These are phyloP conservation scores for Coemansia sp. DNA, from an alignment of 192 early-diverging fungal species.

Conservation along the genomic window DNA sequence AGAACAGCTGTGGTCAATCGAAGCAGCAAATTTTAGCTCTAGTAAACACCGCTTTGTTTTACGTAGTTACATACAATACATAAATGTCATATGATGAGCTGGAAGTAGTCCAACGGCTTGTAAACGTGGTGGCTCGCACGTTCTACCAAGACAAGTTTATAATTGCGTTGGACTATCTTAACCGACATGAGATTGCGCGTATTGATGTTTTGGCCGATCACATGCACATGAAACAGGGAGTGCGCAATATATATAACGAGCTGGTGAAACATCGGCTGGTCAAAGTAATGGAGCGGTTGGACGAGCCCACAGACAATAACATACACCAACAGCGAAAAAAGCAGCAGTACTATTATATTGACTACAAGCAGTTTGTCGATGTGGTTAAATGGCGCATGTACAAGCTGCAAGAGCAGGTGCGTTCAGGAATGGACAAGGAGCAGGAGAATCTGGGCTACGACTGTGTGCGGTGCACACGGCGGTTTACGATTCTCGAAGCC, in stretches of 20 bases:
- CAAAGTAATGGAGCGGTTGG: conserved; percentile 15
- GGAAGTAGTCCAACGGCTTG: conserved; percentile 60
- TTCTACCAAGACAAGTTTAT: conserved; percentile 80
- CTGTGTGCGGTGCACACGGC: conserved; percentile 61
- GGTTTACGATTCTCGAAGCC: conserved; percentile 64
- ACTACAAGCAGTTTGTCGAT: conserved; percentile 92
- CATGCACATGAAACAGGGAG: conserved; percentile 68
- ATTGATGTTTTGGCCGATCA: conserved; percentile 74
- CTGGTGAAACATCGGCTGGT: conserved; percentile 76
- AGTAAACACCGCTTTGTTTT: background rate
- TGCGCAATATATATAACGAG: conserved; percentile 76
- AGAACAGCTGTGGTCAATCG: no score
- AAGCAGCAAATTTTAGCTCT: no score
- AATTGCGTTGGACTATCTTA: conserved; percentile 80
- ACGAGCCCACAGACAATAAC: conserved; percentile 24
- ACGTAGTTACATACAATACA: background rate
- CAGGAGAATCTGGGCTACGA: conserved; percentile 69
- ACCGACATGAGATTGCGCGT: conserved; percentile 64
- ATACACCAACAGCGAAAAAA: conserved; percentile 54
- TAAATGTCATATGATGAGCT: conserved; percentile 38
- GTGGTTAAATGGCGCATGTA: conserved; percentile 91
- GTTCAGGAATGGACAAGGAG: conserved; percentile 63
- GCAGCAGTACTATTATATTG: conserved; percentile 81
- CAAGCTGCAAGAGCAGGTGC: conserved; percentile 69
- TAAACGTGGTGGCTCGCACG: conserved; percentile 74